Evolutionary conservation across 805 yeast genomes (phyloP).

Genomic region (Saccharomycopsis vini): DNA sequence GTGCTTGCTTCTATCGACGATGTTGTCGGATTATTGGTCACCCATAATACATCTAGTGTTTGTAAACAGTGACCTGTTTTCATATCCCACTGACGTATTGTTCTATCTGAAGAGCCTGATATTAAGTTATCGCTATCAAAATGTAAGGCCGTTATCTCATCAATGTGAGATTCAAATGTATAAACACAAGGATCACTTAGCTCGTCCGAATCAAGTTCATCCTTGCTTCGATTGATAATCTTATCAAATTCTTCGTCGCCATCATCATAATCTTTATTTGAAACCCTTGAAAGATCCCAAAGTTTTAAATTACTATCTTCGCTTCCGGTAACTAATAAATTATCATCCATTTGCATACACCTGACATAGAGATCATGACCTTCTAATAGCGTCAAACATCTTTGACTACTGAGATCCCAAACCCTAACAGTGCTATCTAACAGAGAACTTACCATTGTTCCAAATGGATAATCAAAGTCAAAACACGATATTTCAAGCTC

Average conservation of each 20-base stretch:
- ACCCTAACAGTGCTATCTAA: conserved; percentile 70
- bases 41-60: conserved; percentile 63
- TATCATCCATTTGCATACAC: conserved; percentile 50
- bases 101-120: conserved; percentile 62
- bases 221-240: conserved; percentile 9
- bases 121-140: conserved; percentile 46
- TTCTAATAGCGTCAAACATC: conserved; percentile 16
- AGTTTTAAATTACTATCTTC: conserved; percentile 53
- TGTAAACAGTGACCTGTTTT: conserved; percentile 57
- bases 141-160: conserved; percentile 54
- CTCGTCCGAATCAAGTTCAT: conserved; percentile 19
- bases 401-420: conserved; percentile 61
- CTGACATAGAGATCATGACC: conserved; percentile 38
- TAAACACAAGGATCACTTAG: conserved; percentile 31
- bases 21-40: conserved; percentile 24
- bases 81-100: conserved; percentile 71
- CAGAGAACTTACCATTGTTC: conserved; percentile 68
- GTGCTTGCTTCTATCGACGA: conserved; percentile 8
- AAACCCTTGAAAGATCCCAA: conserved; percentile 41
- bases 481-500: conserved; percentile 43
- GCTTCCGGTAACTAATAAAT: conserved; percentile 46
- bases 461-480: conserved; percentile 69
- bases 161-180: conserved; percentile 57
- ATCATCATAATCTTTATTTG: conserved; percentile 17
- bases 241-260: conserved; percentile 18